These are phyloP conservation scores for Xylariales sp. DNA, from an alignment of 2,329 filamentous ascomycete genomes.

Conservation along the genomic window DNA sequence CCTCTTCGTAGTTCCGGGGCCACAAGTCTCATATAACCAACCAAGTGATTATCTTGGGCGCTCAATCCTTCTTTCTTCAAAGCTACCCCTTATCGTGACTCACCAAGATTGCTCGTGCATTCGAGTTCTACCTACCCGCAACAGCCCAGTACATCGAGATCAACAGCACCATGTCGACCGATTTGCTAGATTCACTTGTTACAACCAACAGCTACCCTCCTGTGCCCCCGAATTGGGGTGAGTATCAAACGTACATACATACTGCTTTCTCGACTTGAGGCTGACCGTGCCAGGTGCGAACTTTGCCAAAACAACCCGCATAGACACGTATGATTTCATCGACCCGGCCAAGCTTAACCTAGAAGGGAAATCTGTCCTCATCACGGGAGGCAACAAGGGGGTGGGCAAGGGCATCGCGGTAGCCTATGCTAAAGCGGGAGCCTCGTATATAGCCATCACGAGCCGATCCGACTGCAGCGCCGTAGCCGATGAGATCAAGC, in stretches of 20 bases:
- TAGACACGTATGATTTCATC: conserved; percentile 51
- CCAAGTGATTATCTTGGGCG: no score
- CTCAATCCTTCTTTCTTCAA: no score
- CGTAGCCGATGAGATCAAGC: conserved; percentile 27
- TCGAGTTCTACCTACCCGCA: background rate
- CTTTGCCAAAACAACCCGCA: conserved; percentile 18
- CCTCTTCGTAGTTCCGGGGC: no score
- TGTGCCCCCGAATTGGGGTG: conserved; percentile 12
- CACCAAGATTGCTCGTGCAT: no score
- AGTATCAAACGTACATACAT: background rate
- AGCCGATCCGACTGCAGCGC: conserved; percentile 44
- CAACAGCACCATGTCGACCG: no score
- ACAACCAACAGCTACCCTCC: conserved; percentile 11
- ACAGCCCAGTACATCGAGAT: no score
- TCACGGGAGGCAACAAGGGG: conserved; percentile 52
- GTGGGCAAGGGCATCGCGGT: conserved; percentile 49
- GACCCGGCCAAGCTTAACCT: conserved; percentile 33
- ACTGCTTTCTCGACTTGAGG: no score
- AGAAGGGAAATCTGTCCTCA: conserved; percentile 35
- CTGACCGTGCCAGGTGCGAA: conserved; percentile 1
- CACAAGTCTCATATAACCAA: no score
- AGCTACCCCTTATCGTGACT: no score
- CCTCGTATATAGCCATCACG: conserved; percentile 45
- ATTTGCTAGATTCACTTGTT: no score
- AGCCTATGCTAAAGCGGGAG: conserved; percentile 51